phyloP scores from a whole-genome alignment of 805 yeast species.

The Pichia pseudocactophila region DNA sequence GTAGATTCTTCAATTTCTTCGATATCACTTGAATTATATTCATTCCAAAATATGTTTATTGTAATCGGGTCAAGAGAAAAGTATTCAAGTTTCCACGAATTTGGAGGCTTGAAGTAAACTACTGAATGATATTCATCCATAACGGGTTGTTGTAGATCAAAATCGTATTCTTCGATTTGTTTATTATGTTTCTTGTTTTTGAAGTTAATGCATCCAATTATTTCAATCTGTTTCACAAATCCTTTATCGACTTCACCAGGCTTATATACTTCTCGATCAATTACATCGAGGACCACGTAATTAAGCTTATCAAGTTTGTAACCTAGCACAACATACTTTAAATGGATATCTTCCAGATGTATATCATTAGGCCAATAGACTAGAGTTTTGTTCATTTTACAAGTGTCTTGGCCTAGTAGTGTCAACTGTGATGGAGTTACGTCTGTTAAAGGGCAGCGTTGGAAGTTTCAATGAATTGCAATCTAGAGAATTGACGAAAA shows the following conservation, averaged over 20 bases:
- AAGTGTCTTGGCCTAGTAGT: constrained; percentile 1
- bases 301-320: constrained; percentile 18
- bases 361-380: constrained; percentile 28
- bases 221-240: constrained; percentile 17
- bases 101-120: constrained; percentile 63
- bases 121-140: constrained; percentile 21
- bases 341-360: background rate
- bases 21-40: constrained; percentile 9
- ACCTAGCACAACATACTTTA: constrained; percentile 21
- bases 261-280: constrained; percentile 13
- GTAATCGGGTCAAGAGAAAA: constrained; percentile 67
- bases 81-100: constrained; percentile 61
- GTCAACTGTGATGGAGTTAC: constrained; percentile 12
- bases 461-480: constrained; percentile 1
- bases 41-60: constrained; percentile 41
- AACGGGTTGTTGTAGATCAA: constrained; percentile 11
- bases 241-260: constrained; percentile 12
- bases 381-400: constrained; percentile 5
- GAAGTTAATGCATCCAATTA: constrained; percentile 23
- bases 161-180: constrained; percentile 14
- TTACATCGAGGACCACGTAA: constrained; percentile 20
- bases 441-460: constrained; percentile 7
- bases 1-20: too few species aligned
- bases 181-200: constrained; percentile 8
- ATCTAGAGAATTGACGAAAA: constrained; percentile 1